Conservation (phyloP, 371 early-diverging fungal genomes). For the Apophysomyces trapeziformis region DNA sequence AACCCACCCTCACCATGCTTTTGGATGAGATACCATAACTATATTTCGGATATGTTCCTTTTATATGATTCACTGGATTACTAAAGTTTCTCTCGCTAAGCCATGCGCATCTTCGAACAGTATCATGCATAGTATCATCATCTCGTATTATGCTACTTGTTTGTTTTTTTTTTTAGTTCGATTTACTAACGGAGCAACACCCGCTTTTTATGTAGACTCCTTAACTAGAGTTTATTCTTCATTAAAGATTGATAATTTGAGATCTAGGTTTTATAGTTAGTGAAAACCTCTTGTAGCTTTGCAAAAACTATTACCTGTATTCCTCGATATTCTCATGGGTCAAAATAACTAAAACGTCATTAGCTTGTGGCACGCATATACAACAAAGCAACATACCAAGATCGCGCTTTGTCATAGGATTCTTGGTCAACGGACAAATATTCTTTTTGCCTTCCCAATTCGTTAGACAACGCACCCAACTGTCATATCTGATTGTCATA, state of each 20-base stretch:
- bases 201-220: too few species aligned
- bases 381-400: constrained; percentile 45
- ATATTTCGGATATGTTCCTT: too few species aligned
- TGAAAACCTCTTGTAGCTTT: neutral
- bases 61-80: too few species aligned
- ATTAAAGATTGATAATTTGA: constrained; percentile 5
- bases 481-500: constrained; percentile 64
- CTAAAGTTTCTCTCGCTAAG: too few species aligned
- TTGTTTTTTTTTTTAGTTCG: too few species aligned
- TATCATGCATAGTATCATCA: too few species aligned
- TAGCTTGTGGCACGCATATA: neutral
- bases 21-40: too few species aligned
- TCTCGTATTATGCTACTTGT: too few species aligned
- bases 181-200: too few species aligned
- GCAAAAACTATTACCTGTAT: constrained; percentile 51
- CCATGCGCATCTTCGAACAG: too few species aligned
- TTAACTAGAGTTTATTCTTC: neutral
- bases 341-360: constrained; percentile 57
- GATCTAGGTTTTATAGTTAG: neutral
- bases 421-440: constrained; percentile 93
- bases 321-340: constrained; percentile 87
- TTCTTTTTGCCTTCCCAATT: constrained; percentile 81
- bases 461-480: constrained; percentile 91
- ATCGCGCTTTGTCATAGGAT: constrained; percentile 89
- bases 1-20: too few species aligned